Conservation (phyloP, 768 basidiomycete genomes). For the Russula griseocarnosa region DNA sequence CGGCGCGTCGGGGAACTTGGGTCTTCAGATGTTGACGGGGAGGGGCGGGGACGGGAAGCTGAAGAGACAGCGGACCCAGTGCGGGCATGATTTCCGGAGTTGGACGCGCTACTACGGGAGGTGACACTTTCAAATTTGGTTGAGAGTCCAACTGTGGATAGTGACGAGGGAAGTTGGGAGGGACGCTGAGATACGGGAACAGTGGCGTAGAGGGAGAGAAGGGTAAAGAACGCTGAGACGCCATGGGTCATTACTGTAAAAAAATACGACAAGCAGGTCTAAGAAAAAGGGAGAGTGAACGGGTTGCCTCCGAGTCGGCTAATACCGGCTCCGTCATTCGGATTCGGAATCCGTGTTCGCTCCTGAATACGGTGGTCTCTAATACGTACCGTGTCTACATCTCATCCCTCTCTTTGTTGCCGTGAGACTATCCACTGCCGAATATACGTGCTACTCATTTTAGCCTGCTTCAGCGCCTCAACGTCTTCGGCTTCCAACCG, state of each 20-base stretch:
- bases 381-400: not conserved
- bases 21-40: slow-evolving; percentile 12
- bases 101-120: slow-evolving; percentile 12
- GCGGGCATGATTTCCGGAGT: slow-evolving; percentile 16
- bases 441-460: slow-evolving; percentile 94
- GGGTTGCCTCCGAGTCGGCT: not conserved
- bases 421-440: slow-evolving; percentile 71
- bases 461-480: slow-evolving; percentile 65
- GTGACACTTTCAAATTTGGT: slow-evolving; percentile 22
- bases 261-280: not conserved
- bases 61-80: slow-evolving; percentile 22
- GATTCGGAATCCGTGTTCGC: not conserved
- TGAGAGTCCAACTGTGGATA: slow-evolving; percentile 28
- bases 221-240: slow-evolving; percentile 29
- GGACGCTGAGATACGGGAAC: slow-evolving; percentile 26
- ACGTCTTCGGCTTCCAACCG: slow-evolving; percentile 63
- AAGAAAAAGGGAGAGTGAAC: not conserved
- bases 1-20: slow-evolving; percentile 22
- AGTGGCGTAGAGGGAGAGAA: slow-evolving; percentile 25
- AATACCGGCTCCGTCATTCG: not conserved
- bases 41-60: slow-evolving; percentile 20
- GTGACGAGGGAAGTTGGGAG: slow-evolving; percentile 26
- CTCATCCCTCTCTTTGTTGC: slow-evolving; percentile 6
- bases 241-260: slow-evolving; percentile 11
- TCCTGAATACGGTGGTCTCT: not conserved